Percentiles rank a stretch among this genome's conserved stretches.
Conservation (phyloP, 164 flowering plant species). For the Dillenia suffruticosa region DNA sequence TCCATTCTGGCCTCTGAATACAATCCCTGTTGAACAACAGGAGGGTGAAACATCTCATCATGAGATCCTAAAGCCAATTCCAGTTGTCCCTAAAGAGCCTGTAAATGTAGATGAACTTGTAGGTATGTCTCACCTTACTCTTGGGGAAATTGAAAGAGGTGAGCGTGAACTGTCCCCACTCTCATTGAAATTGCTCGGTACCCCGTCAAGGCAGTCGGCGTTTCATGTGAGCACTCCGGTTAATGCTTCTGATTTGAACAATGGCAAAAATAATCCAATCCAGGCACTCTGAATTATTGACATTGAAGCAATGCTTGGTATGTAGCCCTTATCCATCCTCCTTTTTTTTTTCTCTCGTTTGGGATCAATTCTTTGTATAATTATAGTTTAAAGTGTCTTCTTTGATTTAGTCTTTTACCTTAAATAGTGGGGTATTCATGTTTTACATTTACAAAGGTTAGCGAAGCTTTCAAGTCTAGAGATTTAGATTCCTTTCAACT, state of each 20-base stretch:
- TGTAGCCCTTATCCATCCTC: background rate
- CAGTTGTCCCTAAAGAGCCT: constrained; percentile 58
- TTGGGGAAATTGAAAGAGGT: constrained; percentile 37
- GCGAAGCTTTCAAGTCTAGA: too few relatives aligned
- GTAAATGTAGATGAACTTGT: constrained; percentile 76
- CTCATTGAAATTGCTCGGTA: constrained; percentile 44
- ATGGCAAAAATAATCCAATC: constrained; percentile 34
- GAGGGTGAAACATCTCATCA: constrained; percentile 39
- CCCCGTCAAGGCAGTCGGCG: constrained; percentile 76
- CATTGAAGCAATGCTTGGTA: background rate
- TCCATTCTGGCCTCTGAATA: constrained; percentile 53
- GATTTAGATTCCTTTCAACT: too few relatives aligned
- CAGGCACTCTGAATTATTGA: constrained; percentile 40
- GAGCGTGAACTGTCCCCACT: constrained; percentile 43
- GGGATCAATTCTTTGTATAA: too few relatives aligned
- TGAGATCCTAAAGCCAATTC: constrained; percentile 66
- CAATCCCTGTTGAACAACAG: constrained; percentile 23
- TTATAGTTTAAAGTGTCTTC: too few relatives aligned
- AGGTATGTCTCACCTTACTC: constrained; percentile 76
- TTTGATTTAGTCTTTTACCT: too few relatives aligned
- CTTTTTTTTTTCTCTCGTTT: background rate
- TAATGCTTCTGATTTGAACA: constrained; percentile 30
- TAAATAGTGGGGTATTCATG: too few relatives aligned
- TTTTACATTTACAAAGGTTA: too few relatives aligned
- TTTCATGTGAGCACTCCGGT: constrained; percentile 60